phyloP scores from a whole-genome alignment of 306 rosid genomes.

The Alnus glutinosa region DNA sequence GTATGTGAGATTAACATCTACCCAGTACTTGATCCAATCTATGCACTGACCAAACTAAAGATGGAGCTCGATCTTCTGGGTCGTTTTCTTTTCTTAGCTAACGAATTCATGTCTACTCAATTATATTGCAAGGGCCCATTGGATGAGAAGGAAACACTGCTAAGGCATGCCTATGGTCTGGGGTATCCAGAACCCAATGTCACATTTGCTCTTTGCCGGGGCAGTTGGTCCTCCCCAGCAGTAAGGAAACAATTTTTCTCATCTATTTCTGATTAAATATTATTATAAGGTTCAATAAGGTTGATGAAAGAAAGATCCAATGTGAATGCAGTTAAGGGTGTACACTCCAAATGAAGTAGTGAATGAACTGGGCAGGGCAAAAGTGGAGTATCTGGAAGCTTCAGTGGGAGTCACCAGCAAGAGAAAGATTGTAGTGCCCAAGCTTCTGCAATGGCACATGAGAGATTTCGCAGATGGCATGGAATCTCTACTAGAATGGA shows the following conservation, averaged over 20 bases:
- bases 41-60: too few species aligned
- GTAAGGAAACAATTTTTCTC: conserved; percentile 39
- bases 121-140: conserved; percentile 35
- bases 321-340: conserved; percentile 65
- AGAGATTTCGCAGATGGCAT: conserved; percentile 80
- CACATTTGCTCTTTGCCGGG: conserved; percentile 83
- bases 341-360: conserved; percentile 73
- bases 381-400: conserved; percentile 91
- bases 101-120: conserved; percentile 14
- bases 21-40: background rate
- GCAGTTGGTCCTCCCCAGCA: conserved; percentile 95
- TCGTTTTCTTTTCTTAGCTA: background rate
- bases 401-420: conserved; percentile 72
- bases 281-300: background rate
- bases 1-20: conserved; percentile 36
- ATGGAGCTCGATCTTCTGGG: background rate
- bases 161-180: conserved; percentile 70
- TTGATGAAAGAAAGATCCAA: conserved; percentile 7
- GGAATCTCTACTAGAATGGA: conserved; percentile 86
- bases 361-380: conserved; percentile 75
- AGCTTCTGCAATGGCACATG: conserved; percentile 86
- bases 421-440: conserved; percentile 78
- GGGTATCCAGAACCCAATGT: conserved; percentile 94
- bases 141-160: conserved; percentile 70
- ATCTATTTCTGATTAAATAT: background rate